Conservation (phyloP, 2,329 filamentous ascomycete species). For the Gaeumannomyces tritici region DNA sequence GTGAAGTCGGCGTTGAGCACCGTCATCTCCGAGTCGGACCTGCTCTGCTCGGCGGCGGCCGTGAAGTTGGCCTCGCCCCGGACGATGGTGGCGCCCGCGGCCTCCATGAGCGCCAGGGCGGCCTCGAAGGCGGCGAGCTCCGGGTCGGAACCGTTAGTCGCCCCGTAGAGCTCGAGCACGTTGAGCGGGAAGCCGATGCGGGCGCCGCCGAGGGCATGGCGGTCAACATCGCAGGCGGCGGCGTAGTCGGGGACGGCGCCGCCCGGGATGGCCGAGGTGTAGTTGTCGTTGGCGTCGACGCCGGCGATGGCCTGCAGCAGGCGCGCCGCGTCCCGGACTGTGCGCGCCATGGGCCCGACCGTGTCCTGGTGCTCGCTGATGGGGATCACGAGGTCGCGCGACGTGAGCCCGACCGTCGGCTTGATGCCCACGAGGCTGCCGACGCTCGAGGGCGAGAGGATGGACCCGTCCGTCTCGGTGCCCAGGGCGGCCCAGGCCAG, state of each 20-base stretch:
- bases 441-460: constrained; percentile 39
- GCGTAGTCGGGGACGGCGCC: constrained; percentile 1
- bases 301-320: constrained; percentile 10
- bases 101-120: background rate
- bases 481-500: constrained; percentile 49
- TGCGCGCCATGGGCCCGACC: constrained; percentile 47
- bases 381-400: constrained; percentile 48
- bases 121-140: background rate
- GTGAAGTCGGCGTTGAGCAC: constrained; percentile 44
- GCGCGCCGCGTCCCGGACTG: constrained; percentile 43
- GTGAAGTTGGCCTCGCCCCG: constrained; percentile 1
- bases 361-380: constrained; percentile 49
- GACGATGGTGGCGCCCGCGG: constrained; percentile 1
- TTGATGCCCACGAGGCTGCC: constrained; percentile 61
- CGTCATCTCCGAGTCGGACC: background rate
- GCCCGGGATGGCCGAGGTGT: constrained; percentile 3
- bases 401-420: constrained; percentile 56
- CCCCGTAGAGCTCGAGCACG: background rate
- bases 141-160: background rate
- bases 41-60: background rate
- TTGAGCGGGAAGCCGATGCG: background rate
- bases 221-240: background rate
- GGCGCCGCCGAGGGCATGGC: background rate
- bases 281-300: constrained; percentile 1
- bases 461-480: constrained; percentile 55